Conservation (phyloP, 2,329 filamentous ascomycete genomes). For the Pyricularia sp. region DNA sequence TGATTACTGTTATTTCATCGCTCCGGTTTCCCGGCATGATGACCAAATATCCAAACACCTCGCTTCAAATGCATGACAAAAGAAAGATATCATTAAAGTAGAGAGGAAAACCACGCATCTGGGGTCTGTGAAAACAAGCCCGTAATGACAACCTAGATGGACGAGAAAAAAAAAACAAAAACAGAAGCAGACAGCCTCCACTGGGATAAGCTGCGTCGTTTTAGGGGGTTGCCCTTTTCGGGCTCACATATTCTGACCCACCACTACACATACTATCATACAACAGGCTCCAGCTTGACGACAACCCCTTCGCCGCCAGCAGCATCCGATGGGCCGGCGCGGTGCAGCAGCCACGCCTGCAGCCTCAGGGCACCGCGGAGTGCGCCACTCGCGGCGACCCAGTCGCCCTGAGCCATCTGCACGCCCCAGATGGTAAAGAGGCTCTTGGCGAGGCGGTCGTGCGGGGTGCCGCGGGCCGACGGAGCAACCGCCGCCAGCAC, state of each 20-base stretch:
- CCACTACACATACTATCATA: neutral
- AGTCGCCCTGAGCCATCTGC: conserved; percentile 37
- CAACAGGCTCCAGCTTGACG: neutral
- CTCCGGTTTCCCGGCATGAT: neutral
- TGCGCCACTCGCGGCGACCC: conserved; percentile 31
- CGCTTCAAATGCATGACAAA: neutral
- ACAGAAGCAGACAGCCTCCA: neutral
- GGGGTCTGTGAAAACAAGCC: neutral
- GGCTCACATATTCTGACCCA: neutral
- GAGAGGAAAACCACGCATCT: neutral
- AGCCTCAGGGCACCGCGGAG: conserved; percentile 27
- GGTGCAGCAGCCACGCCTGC: conserved; percentile 29
- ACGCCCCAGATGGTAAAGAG: conserved; percentile 32
- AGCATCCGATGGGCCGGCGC: neutral
- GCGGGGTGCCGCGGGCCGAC: conserved; percentile 19
- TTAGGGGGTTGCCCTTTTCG: neutral
- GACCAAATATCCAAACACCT: neutral
- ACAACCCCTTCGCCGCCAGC: neutral
- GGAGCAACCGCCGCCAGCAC: conserved; percentile 26
- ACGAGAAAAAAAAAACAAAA: neutral
- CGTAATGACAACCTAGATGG: too few species aligned
- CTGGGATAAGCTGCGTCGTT: neutral
- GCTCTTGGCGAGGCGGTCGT: conserved; percentile 35
- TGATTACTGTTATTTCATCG: neutral
- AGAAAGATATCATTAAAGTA: neutral